Base-by-base conservation (phyloP, 2,329 filamentous ascomycete species). In the Aspergillus calidoustus region DNA sequence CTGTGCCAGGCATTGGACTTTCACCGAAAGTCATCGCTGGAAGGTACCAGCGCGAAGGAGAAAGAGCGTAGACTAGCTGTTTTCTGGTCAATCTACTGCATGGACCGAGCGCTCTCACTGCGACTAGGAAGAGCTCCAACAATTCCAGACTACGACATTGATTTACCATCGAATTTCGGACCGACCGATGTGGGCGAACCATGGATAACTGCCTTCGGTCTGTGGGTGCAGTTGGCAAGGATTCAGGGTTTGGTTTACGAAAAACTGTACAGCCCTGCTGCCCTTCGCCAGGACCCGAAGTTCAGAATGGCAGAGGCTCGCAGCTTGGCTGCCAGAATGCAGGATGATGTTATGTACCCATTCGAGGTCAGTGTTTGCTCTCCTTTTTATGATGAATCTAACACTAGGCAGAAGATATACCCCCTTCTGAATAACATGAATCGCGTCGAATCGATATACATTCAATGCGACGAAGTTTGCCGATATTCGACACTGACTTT, bases 1-100 rank as follows among this genome's bases (percentile, higher is more conserved):
- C 78, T 90, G 56, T 88, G 86, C 64, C 86, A 88, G 67, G 84
- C 84, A 0, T 82, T 89, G 4, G 87, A 87, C 3, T 88, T 86
- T 62, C 87, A 89, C 69, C 68, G 72, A 48, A 47, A 64, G 11
- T 66, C 68, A 4, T 68, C 74, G 30, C 69, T 74, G 69, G 63
- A 75, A 48, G 44, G 70, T 43, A 62, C 72, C 59, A 61, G 62
- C 30, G 9, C 54, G 22, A 25, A 54, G 48, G 49, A 67, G n/a
- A 68, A 79, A 78, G 65, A 75, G 71, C 52, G 56, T 25, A 73
- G 71, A 34, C 64, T 71, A 1, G 66, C 78, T 1, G 68, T 87
- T 8, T 89, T 89, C 68, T 89, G 86, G 86, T 81, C 79, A 43
- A 73, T 84, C 1, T 89, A 89, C 68, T 81, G 83, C 7, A 76